Evolutionary conservation across 192 early-diverging fungal species (phyloP), one percentile per base, ranked within the genome.

Genomic region (Coemansia umbellata): DNA sequence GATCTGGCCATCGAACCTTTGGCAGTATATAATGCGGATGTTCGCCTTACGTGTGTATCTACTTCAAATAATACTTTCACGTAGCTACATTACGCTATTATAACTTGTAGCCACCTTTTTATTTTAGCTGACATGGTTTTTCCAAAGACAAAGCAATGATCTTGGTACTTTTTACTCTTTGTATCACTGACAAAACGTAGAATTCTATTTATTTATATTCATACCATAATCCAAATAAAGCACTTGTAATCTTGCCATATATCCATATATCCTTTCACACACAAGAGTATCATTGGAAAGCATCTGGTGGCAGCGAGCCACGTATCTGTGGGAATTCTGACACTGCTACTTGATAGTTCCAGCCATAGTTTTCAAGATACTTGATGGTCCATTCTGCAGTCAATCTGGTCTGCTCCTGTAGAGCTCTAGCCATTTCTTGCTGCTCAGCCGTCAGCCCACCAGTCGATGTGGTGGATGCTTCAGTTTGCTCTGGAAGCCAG

Each of bases 1-100:
- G 59, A 59, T 35, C 41, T 65, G 13, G 44, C n/a, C 8, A 35
- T 30, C 22, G 50, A 65, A 27, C 69, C 80, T 0, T 42, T 86
- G 43, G 75, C 76, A 19, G 58, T 60, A 22, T 86, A 84, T 55
- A 78, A 83, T 50, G 82, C 81, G 19, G 82, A 81, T 33, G 74
- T 78, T 42, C 67, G 85, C 52, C 61, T 84, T 13, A 86, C 83
- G 11, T 84, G 82, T 27, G 60, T 79, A 11, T 40, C 51, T 15
- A 51, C 48, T 0, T 74, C 77, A 8, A 66, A 43, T 36, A 62
- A 50, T 13, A 31, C 33, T 48, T 66, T 56, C 28, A 53, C 59
- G 45, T n/a, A 10, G 27, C n/a, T 10, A 24, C n/a, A n/a, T n/a
- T n/a, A n/a, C n/a, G n/a, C n/a, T n/a, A n/a, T n/a, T n/a, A n/a